Conservation (phyloP, 805 yeast genomes). For the Ogataea methanolica region DNA sequence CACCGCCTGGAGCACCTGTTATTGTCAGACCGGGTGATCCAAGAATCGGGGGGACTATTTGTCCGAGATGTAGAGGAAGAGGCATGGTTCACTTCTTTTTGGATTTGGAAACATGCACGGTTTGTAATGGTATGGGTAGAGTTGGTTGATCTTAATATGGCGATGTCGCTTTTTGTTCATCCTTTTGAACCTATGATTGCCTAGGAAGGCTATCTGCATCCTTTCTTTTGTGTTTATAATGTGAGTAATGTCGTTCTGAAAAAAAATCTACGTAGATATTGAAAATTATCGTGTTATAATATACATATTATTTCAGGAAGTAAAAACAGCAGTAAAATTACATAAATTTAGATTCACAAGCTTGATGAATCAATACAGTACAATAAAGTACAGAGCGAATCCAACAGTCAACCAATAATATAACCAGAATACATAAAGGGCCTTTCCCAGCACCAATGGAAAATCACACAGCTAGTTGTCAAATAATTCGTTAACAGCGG, state of each 20-base stretch:
- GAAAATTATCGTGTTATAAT: too few species aligned
- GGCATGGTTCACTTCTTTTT: conserved; percentile 54
- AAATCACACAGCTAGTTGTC: conserved; percentile 14
- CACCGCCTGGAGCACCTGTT: conserved; percentile 28
- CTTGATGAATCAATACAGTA: too few species aligned
- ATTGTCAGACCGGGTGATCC: conserved; percentile 77
- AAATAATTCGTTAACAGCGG: conserved; percentile 59
- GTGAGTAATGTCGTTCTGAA: too few species aligned
- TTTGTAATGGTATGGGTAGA: conserved; percentile 67
- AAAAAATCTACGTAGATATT: too few species aligned
- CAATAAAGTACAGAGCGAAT: too few species aligned
- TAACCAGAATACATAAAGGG: background rate
- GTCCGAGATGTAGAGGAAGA: conserved; percentile 68
- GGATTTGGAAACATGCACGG: conserved; percentile 58
- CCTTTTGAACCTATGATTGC: background rate
- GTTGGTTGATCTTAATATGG: conserved; percentile 18
- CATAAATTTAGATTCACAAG: too few species aligned
- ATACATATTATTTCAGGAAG: too few species aligned
- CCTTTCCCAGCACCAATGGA: background rate
- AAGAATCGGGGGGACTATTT: conserved; percentile 62
- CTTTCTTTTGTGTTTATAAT: too few species aligned
- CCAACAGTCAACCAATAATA: background rate
- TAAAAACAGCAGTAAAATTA: too few species aligned
- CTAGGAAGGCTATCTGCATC: too few species aligned
- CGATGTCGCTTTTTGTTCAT: background rate